phyloP scores from a whole-genome alignment of 1,284 basidiomycete species.

The Malassezia sp. region DNA sequence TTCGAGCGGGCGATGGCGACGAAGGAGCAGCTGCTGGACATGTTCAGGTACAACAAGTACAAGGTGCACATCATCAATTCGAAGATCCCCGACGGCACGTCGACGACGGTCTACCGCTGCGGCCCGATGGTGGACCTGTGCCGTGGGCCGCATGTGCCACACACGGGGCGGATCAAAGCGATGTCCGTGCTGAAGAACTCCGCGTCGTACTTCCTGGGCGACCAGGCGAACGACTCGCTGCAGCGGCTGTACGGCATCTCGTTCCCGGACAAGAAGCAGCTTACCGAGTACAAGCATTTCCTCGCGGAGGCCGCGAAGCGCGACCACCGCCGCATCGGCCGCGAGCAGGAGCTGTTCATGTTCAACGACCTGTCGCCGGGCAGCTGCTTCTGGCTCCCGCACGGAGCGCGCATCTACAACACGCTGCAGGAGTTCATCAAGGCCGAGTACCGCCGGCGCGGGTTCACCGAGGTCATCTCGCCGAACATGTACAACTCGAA shows the following conservation, averaged over 20 bases:
- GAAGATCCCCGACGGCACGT: constrained; percentile 91
- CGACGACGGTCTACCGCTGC: constrained; percentile 95
- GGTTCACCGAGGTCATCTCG: constrained; percentile 62
- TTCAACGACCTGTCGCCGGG: constrained; percentile 95
- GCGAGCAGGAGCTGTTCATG: constrained; percentile 83
- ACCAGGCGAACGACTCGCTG: constrained; percentile 82
- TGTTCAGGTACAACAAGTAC: constrained; percentile 99
- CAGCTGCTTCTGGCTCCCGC: constrained; percentile 90
- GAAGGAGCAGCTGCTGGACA: constrained; percentile 86
- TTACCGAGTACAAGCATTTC: constrained; percentile 91
- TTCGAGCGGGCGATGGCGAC: constrained; percentile 88
- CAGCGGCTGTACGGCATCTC: constrained; percentile 98
- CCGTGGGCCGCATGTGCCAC: constrained; percentile 90
- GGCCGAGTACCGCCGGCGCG: constrained; percentile 51
- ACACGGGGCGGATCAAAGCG: constrained; percentile 90
- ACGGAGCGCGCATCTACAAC: constrained; percentile 95
- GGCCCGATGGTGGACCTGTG: constrained; percentile 98
- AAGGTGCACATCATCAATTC: constrained; percentile 90
- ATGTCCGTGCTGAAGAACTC: constrained; percentile 59
- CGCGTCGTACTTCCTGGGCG: constrained; percentile 94
- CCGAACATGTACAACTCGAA: constrained; percentile 97
- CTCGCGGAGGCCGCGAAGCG: constrained; percentile 91
- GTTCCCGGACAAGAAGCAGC: constrained; percentile 94
- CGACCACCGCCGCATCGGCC: constrained; percentile 69
- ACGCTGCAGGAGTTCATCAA: constrained; percentile 71